Conservation (phyloP, 257 asterid genomes). For the Penstemon barbatus region DNA sequence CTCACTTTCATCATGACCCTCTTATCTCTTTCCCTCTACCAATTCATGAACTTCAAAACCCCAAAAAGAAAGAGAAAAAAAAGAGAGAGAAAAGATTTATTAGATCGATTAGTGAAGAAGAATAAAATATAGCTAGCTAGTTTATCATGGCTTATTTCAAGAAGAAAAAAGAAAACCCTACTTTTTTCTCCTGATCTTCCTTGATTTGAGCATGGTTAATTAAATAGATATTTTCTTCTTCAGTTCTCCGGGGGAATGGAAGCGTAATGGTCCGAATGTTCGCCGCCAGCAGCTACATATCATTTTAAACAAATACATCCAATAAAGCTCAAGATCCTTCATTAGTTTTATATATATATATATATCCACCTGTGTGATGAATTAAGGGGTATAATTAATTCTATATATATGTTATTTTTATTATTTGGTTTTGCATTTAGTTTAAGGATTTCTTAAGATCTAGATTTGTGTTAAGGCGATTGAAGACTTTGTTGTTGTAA, state of each 20-base stretch:
- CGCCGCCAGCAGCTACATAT: constrained; percentile 18
- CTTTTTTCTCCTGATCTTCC: constrained; percentile 21
- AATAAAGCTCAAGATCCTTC: constrained; percentile 15
- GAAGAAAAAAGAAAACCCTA: constrained; percentile 56
- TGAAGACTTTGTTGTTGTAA: constrained; percentile 10
- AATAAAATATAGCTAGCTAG: background rate
- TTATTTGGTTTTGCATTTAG: background rate
- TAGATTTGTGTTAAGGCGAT: constrained; percentile 15
- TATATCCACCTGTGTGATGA: too few species aligned
- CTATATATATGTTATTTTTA: too few species aligned
- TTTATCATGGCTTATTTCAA: constrained; percentile 24
- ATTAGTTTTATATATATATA: background rate
- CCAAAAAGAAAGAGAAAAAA: constrained; percentile 30
- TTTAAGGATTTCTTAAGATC: background rate
- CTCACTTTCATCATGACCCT: constrained; percentile 59
- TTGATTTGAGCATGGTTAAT: constrained; percentile 11
- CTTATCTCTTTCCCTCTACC: constrained; percentile 31
- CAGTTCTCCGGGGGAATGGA: constrained; percentile 56
- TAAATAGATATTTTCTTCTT: constrained; percentile 34
- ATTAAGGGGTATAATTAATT: too few species aligned
- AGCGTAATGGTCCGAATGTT: constrained; percentile 69
- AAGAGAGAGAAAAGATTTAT: background rate
- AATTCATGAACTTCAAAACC: constrained; percentile 29
- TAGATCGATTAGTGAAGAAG: constrained; percentile 21
- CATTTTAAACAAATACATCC: constrained; percentile 8